Evolutionary conservation across 1,284 basidiomycete species (phyloP).

Genomic region (Grifola frondosa): DNA sequence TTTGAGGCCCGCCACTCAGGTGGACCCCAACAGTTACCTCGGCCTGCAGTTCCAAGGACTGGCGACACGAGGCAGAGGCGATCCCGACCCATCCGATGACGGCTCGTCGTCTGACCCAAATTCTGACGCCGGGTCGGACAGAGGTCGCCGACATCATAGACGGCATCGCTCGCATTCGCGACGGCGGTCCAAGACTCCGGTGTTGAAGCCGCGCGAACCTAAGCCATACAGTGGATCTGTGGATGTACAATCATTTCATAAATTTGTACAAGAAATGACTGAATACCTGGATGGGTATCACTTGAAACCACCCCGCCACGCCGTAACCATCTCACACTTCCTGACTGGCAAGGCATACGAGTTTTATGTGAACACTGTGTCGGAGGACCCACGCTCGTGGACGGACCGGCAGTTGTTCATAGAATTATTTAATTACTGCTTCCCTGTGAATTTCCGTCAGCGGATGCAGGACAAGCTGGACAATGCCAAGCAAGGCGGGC

Average conservation of each 20-base stretch:
- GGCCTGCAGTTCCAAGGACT: too few relatives aligned
- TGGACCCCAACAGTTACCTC: constrained; percentile 14
- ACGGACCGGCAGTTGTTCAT: constrained; percentile 28
- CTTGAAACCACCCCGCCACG: background rate
- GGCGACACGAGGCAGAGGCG: too few relatives aligned
- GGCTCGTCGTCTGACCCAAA: too few relatives aligned
- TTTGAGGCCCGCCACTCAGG: constrained; percentile 9
- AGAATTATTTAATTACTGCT: constrained; percentile 41
- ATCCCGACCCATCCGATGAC: too few relatives aligned
- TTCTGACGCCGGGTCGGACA: too few relatives aligned
- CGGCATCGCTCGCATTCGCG: background rate
- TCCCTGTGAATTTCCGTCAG: constrained; percentile 35
- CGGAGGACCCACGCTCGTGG: constrained; percentile 20
- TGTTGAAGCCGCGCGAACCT: constrained; percentile 10
- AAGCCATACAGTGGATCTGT: constrained; percentile 2
- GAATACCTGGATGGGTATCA: constrained; percentile 12
- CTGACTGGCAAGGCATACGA: constrained; percentile 34
- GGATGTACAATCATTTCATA: constrained; percentile 7
- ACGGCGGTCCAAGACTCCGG: background rate
- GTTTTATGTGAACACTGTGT: constrained; percentile 36
- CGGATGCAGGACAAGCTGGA: background rate
- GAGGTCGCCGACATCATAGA: background rate
- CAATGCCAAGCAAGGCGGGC: background rate
- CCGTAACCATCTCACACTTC: background rate
- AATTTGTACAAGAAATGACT: constrained; percentile 10